Evolutionary conservation across 192 early-diverging fungal genomes (phyloP), one percentile per base, ranked within the genome.

Genomic region (Podochytrium sp.): DNA sequence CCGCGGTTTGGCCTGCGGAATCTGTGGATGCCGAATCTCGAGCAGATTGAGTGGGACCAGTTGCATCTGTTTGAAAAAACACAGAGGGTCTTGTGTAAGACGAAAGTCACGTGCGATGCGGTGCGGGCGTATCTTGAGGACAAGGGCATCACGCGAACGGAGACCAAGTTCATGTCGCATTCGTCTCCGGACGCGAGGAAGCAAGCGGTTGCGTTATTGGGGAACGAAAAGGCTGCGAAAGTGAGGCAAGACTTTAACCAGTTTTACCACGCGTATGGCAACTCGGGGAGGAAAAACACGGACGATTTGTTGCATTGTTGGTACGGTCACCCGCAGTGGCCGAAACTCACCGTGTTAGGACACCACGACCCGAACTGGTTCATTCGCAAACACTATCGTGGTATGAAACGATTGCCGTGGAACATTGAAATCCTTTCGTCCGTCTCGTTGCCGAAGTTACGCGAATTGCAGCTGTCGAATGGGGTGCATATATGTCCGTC

Each of bases 91-190:
- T 32, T 55, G 20, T 69, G 66, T 20, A 69, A 69, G 23, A 29
- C 29, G 6, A 23, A 39, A 51, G 35, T 69, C 23, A 55, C 52
- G 18, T 69, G 66, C n/a, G 39, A 1, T 16, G 47, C 51, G 12
- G 12, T 69, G 23, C 29, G 32, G 12, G 14, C 25, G 35, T 69
- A 51, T 55, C 14, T 69, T 1, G 5, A 6, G n/a, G n/a, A 47
- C 1, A 16, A 65, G 18, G 29, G 2, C 14, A 14, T 41, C 18
- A 63, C 41, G 34, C 29, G 16, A 49, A 41, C 16, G n/a, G 34
- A 23, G 23, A 65, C 52, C 16, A 69, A 34, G 29, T 72, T 50
- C 71, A 72, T 72, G 71, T 62, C 57, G 16, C 71, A 72, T 50
- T 72, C 71, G 20, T 33, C 25, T 47, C 57, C 71, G 14, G 71